These are phyloP conservation scores for Colletotrichum shisoi DNA, from an alignment of 2,329 filamentous ascomycete species.

Conservation along the genomic window DNA sequence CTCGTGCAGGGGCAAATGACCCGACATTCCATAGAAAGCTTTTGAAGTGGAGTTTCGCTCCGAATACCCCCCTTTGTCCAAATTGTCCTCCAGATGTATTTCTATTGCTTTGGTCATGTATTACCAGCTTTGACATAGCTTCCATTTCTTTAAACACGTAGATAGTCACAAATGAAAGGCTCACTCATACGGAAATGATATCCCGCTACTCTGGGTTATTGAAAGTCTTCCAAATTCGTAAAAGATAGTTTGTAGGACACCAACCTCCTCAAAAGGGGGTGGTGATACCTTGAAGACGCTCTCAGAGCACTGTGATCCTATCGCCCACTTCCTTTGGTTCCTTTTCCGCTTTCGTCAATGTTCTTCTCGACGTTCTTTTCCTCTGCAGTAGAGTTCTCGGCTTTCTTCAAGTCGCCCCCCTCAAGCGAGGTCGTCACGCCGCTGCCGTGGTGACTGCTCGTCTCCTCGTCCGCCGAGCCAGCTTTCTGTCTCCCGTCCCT, in stretches of 20 bases:
- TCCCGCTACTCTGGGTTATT: background rate
- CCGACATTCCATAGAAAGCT: no score
- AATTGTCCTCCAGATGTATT: no score
- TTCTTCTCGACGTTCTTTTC: background rate
- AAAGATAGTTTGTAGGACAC: background rate
- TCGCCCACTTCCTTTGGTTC: background rate
- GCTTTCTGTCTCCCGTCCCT: slow-evolving; percentile 10
- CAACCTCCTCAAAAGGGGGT: background rate
- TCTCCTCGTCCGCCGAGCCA: background rate
- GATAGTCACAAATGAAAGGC: no score
- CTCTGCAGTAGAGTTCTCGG: background rate
- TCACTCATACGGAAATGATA: no score
- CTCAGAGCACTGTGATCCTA: background rate
- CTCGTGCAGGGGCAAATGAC: no score
- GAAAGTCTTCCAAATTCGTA: background rate
- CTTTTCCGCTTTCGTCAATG: background rate
- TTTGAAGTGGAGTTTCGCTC: no score
- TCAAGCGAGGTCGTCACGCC: background rate
- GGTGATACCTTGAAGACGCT: background rate
- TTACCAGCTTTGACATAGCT: no score
- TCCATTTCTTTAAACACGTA: no score
- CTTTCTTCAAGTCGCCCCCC: background rate
- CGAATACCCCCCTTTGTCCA: no score
- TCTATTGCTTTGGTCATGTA: no score
- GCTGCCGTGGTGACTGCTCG: background rate